Evolutionary conservation across 352 stramenopile genomes (phyloP), one percentile per base, ranked within the genome.

Genomic region (Globisporangium nagaii): DNA sequence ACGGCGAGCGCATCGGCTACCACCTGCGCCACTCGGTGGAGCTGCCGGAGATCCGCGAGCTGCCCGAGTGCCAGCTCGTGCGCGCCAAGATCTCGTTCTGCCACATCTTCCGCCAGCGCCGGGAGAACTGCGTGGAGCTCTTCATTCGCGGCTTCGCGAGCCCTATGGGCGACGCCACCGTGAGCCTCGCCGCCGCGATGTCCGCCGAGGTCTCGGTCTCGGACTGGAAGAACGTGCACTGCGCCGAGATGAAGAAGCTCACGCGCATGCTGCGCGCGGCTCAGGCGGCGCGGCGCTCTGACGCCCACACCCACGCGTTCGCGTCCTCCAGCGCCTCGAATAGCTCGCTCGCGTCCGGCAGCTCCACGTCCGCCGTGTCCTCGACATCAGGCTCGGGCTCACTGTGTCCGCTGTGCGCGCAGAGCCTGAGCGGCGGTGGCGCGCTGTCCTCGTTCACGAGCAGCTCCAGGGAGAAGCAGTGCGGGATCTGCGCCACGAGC

Each of bases 21-120:
- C 65, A 83, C 28, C 48, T 88, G 39, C 76, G 75, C 63, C 69
- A 75, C 56, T 80, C 71, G 34, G 60, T 84, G 3, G 61, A 76
- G 24, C 42, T 79, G 15, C 66, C 69, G 0, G 25, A 35, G 19
- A 70, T 66, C 54, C 65, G 63, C 22, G 68, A 84, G 36, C 58
- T 80, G 9, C 56, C 75, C 3, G 71, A 63, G 1, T 62, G 70
- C 53, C 48, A 62, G 2, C 24, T 84, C 11, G 60, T 72, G 49
- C 66, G 71, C 22, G 60, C 52, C n/a, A 74, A 71, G 51, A 66
- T 79, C 40, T 81, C 71, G 12, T 62, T 76, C 3, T 79, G 68
- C 47, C 71, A 67, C 45, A 62, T 81, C 55, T 79, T 73, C 32
- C 63, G 69, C 25, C 71, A 81, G 51, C 43, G 60, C 1, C 52